Base-by-base conservation (phyloP, 2,329 filamentous ascomycete species). In the Fusarium mundagurra region DNA sequence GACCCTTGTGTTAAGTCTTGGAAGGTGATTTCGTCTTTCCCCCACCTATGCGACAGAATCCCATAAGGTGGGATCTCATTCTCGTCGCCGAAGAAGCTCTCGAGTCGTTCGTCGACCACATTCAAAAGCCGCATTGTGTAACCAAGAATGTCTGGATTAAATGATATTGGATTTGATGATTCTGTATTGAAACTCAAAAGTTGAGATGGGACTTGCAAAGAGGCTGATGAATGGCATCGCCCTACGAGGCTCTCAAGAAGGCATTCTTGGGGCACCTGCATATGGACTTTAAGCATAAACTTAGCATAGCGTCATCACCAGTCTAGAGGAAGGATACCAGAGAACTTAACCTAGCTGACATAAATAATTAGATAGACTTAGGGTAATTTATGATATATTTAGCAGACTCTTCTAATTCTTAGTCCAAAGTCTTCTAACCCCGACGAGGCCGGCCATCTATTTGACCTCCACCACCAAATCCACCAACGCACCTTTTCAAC, bases 1-100 rank as follows among this genome's bases (percentile, higher is more conserved):
- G 54, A 20, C 7, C 43, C 38, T 14, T 60, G 53, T 17, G 71
- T 67, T 20, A 78, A 34, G 27, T 82, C 78, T n/a, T 80, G 73
- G 27, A 81, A 80, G 5, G 64, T 72, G 7, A 82, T 76, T 61
- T 83, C 81, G 6, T 77, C 73, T 5, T 71, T 57, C 3, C 66
- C 77, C 81, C 82, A 84, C 2, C 80, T 82, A 45, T 83, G 82
- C 14, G 82, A 84, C 1, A 84, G 74, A 29, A 84, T 83, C 3
- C 78, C 81, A 53, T 83, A 84, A 0, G 60, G 62, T 13, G 78
- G 78, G 12, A 70, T 65, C 8, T 74, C 61, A 0, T 24, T 53
- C 24, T 73, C 67, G 36, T 39, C 39, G 24, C 12, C 71, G 10
- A 74, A 64, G 47, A 80, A 80, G 24, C 67, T 69, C 43, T 77